Evolutionary conservation across 768 basidiomycete genomes (phyloP).

Genomic region (Atractiella rhizophila): DNA sequence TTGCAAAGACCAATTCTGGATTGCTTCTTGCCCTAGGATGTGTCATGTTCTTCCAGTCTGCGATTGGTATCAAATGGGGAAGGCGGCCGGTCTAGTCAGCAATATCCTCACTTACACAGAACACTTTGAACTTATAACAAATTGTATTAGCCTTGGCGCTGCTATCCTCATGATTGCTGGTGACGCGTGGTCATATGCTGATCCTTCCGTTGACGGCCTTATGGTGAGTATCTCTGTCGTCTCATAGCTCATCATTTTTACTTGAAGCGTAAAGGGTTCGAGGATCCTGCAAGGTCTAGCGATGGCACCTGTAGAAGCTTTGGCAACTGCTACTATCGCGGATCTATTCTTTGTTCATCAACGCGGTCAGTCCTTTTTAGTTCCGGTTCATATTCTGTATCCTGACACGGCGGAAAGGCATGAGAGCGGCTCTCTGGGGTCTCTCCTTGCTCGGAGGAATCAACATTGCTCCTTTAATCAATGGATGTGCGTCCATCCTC

Average conservation of each 20-base stretch:
- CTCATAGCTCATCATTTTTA: background rate
- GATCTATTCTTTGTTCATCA: slow-evolving; percentile 1
- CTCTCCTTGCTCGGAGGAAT: background rate
- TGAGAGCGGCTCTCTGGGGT: background rate
- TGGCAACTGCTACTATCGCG: background rate
- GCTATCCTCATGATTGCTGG: background rate
- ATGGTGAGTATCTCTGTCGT: no score
- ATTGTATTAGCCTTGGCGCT: background rate
- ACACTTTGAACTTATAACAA: background rate
- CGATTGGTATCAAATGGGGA: background rate
- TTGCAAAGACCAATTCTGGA: background rate
- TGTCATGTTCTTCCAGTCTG: background rate
- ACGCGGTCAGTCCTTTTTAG: no score
- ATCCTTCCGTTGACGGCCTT: background rate
- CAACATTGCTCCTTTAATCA: no score
- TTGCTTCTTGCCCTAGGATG: background rate
- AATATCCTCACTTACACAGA: no score
- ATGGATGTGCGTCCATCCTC: background rate
- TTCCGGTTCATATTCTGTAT: no score
- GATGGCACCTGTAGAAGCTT: background rate
- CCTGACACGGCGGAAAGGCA: no score
- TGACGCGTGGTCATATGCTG: background rate
- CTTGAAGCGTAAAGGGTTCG: background rate
- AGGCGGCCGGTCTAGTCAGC: background rate
- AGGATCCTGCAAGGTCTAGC: background rate